Conservation (phyloP, 2,329 filamentous ascomycete genomes). For the Diplodia seriata region DNA sequence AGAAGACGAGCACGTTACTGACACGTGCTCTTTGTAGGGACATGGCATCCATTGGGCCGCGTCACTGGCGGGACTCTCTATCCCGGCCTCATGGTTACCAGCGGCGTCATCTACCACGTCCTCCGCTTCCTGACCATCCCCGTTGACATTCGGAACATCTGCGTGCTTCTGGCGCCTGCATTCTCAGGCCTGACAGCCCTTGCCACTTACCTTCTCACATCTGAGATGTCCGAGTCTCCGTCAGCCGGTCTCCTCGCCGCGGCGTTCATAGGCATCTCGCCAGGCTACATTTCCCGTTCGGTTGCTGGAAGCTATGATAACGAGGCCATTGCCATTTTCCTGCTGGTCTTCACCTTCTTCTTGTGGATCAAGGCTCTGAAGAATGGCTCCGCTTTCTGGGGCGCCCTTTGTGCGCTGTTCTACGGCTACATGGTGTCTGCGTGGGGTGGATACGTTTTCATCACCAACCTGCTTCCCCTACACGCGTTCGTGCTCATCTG, state of each 20-base stretch:
- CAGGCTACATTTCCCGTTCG: slow-evolving; percentile 96
- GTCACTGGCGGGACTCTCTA: slow-evolving; percentile 99
- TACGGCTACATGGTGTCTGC: slow-evolving; percentile 99
- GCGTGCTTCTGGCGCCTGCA: slow-evolving; percentile 90
- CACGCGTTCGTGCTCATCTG: slow-evolving; percentile 92
- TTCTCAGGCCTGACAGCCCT: slow-evolving; percentile 94
- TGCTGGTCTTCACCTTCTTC: slow-evolving; percentile 97
- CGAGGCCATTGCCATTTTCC: slow-evolving; percentile 98
- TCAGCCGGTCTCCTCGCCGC: slow-evolving; percentile 95
- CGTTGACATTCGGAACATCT: slow-evolving; percentile 98
- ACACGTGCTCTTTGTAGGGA: slow-evolving; percentile 59
- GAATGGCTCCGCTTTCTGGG: slow-evolving; percentile 95
- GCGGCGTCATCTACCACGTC: slow-evolving; percentile 92
- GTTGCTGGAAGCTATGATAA: slow-evolving; percentile 99
- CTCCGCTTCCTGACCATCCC: slow-evolving; percentile 88
- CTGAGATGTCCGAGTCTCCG: slow-evolving; percentile 94
- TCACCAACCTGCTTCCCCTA: slow-evolving; percentile 93
- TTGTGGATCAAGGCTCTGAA: slow-evolving; percentile 99
- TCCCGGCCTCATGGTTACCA: slow-evolving; percentile 98
- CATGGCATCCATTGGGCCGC: slow-evolving; percentile 98
- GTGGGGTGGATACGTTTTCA: slow-evolving; percentile 99
- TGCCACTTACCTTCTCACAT: slow-evolving; percentile 92
- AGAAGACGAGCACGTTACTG: slow-evolving; percentile 1
- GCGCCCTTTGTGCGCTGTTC: slow-evolving; percentile 89
- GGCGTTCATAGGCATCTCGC: slow-evolving; percentile 95